Percentiles rank a stretch among this genome's conserved stretches.
Conservation (phyloP, 768 basidiomycete genomes). For the Coprinopsis sp. region DNA sequence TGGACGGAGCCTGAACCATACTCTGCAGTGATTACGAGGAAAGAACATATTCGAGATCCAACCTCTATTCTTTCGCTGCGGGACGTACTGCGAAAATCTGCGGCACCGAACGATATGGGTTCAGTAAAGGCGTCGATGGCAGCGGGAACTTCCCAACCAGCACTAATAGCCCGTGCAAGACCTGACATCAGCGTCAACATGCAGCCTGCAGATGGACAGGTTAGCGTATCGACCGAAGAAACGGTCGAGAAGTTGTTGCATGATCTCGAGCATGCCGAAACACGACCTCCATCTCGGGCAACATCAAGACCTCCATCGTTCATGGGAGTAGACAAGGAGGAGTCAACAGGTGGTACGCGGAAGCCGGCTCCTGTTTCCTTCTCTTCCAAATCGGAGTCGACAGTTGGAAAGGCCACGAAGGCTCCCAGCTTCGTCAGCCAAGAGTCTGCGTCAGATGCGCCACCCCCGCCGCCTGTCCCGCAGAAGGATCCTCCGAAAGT, state of each 20-base stretch:
- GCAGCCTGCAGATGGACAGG: slow-evolving; percentile 46
- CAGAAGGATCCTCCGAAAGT: slow-evolving; percentile 22
- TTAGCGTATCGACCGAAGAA: slow-evolving; percentile 30
- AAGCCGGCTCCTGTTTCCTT: too few species aligned
- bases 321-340: slow-evolving; percentile 12
- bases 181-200: slow-evolving; percentile 53
- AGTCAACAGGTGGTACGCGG: too few species aligned
- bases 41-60: slow-evolving; percentile 58
- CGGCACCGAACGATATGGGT: slow-evolving; percentile 29
- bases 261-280: slow-evolving; percentile 32
- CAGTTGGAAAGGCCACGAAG: slow-evolving; percentile 20
- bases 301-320: slow-evolving; percentile 25
- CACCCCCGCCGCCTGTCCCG: not conserved
- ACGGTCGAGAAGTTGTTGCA: slow-evolving; percentile 40
- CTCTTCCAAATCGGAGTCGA: slow-evolving; percentile 27
- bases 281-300: slow-evolving; percentile 20
- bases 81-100: slow-evolving; percentile 57
- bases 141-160: slow-evolving; percentile 3
- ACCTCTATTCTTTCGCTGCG: slow-evolving; percentile 53
- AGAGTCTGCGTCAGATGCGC: not conserved
- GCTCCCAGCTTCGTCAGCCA: not conserved
- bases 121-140: slow-evolving; percentile 3
- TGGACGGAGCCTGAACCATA: slow-evolving; percentile 62
- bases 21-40: slow-evolving; percentile 56
- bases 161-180: slow-evolving; percentile 36